These are phyloP conservation scores for Ascobolus immersus DNA, from an alignment of 495 filamentous ascomycete genomes.

Conservation along the genomic window DNA sequence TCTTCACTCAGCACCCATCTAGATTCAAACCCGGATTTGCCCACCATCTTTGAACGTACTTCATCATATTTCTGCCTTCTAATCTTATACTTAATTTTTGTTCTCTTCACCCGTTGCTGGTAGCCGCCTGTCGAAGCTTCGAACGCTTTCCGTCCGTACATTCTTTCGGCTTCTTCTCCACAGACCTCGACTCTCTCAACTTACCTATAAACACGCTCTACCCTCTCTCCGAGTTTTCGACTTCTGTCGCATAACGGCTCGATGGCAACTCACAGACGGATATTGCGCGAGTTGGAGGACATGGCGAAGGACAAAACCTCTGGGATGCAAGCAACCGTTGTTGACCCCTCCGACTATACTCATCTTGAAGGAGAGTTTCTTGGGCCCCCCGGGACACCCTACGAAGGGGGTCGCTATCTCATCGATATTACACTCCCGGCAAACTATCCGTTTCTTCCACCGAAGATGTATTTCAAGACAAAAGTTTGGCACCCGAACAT, in stretches of 20 bases:
- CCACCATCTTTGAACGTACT: too few species aligned
- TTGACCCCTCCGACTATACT: slow-evolving; percentile 43
- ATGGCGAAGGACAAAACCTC: slow-evolving; percentile 53
- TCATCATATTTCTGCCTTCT: too few species aligned
- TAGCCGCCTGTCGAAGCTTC: too few species aligned
- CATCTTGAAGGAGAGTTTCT: slow-evolving; percentile 63
- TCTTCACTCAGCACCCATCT: too few species aligned
- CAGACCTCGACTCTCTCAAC: too few species aligned
- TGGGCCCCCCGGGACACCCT: slow-evolving; percentile 79
- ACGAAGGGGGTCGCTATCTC: slow-evolving; percentile 61
- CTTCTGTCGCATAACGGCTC: too few species aligned
- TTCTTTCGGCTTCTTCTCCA: background rate
- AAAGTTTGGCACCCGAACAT: slow-evolving; percentile 97
- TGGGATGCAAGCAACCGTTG: slow-evolving; percentile 41
- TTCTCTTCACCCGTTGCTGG: too few species aligned
- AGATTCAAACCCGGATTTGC: too few species aligned
- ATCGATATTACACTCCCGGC: slow-evolving; percentile 70
- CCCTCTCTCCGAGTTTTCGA: too few species aligned
- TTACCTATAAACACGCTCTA: too few species aligned
- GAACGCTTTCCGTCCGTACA: background rate
- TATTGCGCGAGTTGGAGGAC: slow-evolving; percentile 78
- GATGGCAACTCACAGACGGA: slow-evolving; percentile 65
- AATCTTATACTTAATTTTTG: too few species aligned
- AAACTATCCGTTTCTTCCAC: slow-evolving; percentile 85
- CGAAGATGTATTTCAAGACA: slow-evolving; percentile 78